Percentiles rank a stretch among this genome's conserved stretches.
Evolutionary conservation across 257 asterid genomes (phyloP).

Genomic region (Gentiana dahurica): DNA sequence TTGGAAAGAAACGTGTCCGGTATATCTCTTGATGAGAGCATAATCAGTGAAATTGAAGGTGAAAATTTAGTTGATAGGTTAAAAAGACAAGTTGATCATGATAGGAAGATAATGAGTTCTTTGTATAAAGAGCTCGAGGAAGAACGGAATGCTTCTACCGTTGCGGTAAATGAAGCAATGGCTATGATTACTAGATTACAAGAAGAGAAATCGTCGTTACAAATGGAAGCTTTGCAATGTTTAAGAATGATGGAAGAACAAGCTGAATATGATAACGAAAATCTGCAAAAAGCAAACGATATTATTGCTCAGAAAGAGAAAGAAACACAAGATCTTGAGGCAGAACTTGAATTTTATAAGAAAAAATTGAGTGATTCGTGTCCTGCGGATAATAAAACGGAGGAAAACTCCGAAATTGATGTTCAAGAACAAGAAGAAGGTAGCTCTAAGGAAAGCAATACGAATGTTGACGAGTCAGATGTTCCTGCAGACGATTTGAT

Average conservation of each 20-base stretch:
- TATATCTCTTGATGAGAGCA: constrained; percentile 62
- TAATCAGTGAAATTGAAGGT: constrained; percentile 70
- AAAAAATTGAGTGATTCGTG: constrained; percentile 24
- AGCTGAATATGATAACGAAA: constrained; percentile 74
- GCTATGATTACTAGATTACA: constrained; percentile 89
- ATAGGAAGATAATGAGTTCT: constrained; percentile 41
- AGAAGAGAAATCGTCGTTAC: constrained; percentile 74
- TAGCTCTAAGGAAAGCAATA: constrained; percentile 5
- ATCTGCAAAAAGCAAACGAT: constrained; percentile 50
- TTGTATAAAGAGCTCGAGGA: constrained; percentile 80
- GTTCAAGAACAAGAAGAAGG: constrained; percentile 9
- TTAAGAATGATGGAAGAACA: constrained; percentile 84
- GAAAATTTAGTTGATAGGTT: constrained; percentile 58
- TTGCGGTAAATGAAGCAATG: constrained; percentile 89
- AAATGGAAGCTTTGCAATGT: constrained; percentile 81
- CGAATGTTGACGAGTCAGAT: constrained; percentile 5
- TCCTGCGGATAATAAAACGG: constrained; percentile 11
- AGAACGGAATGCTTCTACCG: constrained; percentile 78
- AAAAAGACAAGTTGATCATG: constrained; percentile 74
- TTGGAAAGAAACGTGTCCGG: constrained; percentile 81
- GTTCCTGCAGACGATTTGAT: constrained; percentile 12
- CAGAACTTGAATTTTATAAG: constrained; percentile 37
- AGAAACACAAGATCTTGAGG: constrained; percentile 38
- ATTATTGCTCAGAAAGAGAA: constrained; percentile 52
- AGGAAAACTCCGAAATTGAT: constrained; percentile 11